Percentiles rank a stretch among this genome's conserved stretches.
Conservation (phyloP, 2,329 filamentous ascomycete species). For the Chrysosphaeria jannelii region DNA sequence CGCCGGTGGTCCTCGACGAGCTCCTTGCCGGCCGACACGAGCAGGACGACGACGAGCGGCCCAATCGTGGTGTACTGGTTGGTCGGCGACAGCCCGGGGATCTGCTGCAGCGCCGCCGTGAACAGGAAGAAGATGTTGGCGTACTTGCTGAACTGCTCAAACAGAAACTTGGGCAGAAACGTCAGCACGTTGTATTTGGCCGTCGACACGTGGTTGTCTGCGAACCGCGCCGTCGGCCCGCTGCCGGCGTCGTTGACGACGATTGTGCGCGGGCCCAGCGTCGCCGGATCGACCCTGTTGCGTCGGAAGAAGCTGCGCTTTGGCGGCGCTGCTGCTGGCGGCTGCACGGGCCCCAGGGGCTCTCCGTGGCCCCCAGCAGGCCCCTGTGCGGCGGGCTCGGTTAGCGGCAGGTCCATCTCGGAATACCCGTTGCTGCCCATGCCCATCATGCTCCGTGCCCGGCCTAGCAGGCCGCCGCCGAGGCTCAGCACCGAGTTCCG, state of each 20-base stretch:
- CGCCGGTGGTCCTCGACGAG: constrained; percentile 78
- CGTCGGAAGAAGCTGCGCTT: constrained; percentile 52
- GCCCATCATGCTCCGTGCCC: constrained; percentile 68
- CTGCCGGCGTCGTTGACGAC: constrained; percentile 88
- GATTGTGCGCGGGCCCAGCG: constrained; percentile 72
- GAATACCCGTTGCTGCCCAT: constrained; percentile 60
- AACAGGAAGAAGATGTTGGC: constrained; percentile 99
- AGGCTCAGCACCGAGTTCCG: constrained; percentile 71
- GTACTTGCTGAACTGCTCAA: constrained; percentile 97
- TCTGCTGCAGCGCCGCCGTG: constrained; percentile 79
- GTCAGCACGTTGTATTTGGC: constrained; percentile 88
- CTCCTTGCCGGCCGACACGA: constrained; percentile 92
- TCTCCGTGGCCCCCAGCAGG: no score
- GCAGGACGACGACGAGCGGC: constrained; percentile 62
- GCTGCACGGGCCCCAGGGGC: no score
- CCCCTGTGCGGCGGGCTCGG: constrained; percentile 26
- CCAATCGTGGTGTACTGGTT: constrained; percentile 91
- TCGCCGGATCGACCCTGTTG: constrained; percentile 64
- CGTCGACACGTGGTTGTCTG: constrained; percentile 91
- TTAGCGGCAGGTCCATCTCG: constrained; percentile 92
- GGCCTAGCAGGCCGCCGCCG: constrained; percentile 64
- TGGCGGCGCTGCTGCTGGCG: constrained; percentile 1
- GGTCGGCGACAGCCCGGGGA: constrained; percentile 79
- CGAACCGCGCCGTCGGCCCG: constrained; percentile 66
- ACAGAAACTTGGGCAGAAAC: constrained; percentile 87